Percentiles rank a stretch among this genome's conserved stretches.
Evolutionary conservation across 1,284 basidiomycete species (phyloP).

Genomic region (Tilletia caries): DNA sequence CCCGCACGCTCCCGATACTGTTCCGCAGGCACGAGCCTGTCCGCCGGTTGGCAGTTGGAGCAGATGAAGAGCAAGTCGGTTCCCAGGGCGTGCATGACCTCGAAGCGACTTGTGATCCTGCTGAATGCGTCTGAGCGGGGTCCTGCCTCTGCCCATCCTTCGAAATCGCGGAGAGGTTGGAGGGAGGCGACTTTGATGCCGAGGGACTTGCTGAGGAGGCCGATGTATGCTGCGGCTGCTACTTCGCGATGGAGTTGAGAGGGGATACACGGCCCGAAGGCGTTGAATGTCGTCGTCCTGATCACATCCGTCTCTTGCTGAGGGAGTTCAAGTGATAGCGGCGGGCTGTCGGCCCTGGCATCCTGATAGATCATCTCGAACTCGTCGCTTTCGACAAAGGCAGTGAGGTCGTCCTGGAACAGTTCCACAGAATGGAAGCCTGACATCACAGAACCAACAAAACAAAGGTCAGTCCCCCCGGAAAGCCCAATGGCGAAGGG

Average conservation of each 20-base stretch:
- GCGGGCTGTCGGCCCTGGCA: conserved; percentile 58
- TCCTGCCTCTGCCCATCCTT: conserved; percentile 39
- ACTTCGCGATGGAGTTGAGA: conserved; percentile 26
- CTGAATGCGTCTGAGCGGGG: conserved; percentile 25
- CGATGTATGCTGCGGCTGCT: conserved; percentile 46
- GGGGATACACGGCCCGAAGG: conserved; percentile 30
- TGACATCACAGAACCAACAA: too few relatives aligned
- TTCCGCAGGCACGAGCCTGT: conserved; percentile 3
- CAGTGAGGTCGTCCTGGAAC: conserved; percentile 53
- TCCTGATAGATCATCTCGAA: conserved; percentile 26
- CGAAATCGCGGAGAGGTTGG: conserved; percentile 54
- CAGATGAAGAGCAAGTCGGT: conserved; percentile 42
- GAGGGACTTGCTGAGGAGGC: conserved; percentile 29
- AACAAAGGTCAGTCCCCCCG: too few relatives aligned
- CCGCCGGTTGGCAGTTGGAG: conserved; percentile 40
- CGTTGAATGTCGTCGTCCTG: conserved; percentile 23
- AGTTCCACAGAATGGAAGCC: conserved; percentile 52
- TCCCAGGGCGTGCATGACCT: conserved; percentile 39
- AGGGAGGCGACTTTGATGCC: conserved; percentile 50
- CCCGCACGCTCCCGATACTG: conserved; percentile 33
- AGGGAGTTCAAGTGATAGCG: conserved; percentile 14
- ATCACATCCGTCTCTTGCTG: not conserved
- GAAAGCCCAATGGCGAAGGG: too few relatives aligned
- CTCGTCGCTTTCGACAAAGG: conserved; percentile 39
- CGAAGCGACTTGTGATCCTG: conserved; percentile 31